phyloP scores from a whole-genome alignment of 2,329 filamentous ascomycete species.

The Fusarium mexicanum region DNA sequence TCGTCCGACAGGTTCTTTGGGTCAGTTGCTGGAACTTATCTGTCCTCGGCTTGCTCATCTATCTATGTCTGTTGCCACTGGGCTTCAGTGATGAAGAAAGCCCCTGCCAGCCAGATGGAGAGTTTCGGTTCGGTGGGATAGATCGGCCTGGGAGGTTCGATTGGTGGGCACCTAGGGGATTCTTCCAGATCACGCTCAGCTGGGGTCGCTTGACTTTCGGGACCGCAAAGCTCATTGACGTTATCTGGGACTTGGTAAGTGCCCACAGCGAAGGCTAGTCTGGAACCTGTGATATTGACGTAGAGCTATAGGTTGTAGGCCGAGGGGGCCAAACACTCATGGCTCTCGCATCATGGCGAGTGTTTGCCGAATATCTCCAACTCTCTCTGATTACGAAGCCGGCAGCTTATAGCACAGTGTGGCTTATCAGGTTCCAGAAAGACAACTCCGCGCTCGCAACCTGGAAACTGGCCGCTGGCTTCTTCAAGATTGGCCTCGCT shows the following conservation, averaged over 20 bases:
- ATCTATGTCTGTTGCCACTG: fast-evolving
- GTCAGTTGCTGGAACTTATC: neutral
- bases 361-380: conserved; percentile 10
- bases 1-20: fast-evolving
- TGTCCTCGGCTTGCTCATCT: neutral
- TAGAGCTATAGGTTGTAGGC: neutral
- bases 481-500: neutral
- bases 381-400: neutral
- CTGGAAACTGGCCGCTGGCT: fast-evolving
- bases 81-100: fast-evolving
- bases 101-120: neutral
- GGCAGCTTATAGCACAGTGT: neutral
- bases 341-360: neutral
- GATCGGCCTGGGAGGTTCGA: neutral
- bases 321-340: conserved; percentile 1
- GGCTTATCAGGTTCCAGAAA: neutral
- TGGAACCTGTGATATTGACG: fast-evolving
- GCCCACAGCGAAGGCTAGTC: fast-evolving
- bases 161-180: neutral
- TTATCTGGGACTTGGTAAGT: conserved; percentile 20
- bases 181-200: conserved; percentile 8
- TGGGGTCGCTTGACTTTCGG: neutral
- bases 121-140: neutral
- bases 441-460: neutral
- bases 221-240: neutral